Evolutionary conservation across 768 basidiomycete species (phyloP).

Genomic region (Tylopilus rubrobrunneus): DNA sequence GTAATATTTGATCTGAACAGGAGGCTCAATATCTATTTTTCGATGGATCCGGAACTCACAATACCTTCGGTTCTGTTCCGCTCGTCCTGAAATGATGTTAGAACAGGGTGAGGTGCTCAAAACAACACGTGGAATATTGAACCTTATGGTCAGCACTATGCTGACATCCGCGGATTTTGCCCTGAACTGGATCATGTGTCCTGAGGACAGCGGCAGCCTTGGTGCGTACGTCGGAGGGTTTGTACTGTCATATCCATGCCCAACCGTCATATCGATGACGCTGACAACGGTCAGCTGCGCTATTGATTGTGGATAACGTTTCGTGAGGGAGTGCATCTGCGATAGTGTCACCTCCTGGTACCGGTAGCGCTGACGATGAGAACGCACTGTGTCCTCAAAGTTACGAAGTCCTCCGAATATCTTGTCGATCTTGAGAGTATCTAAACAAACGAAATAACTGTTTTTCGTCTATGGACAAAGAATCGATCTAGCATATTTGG

Average conservation of each 20-base stretch:
- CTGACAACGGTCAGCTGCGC: slow-evolving; percentile 57
- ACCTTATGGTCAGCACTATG: slow-evolving; percentile 72
- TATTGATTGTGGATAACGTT: slow-evolving; percentile 57
- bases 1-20: slow-evolving; percentile 78
- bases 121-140: slow-evolving; percentile 13
- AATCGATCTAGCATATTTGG: background rate
- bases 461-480: slow-evolving; percentile 60
- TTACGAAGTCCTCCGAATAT: slow-evolving; percentile 69
- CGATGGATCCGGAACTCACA: background rate
- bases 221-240: slow-evolving; percentile 67
- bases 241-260: slow-evolving; percentile 64
- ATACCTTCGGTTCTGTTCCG: slow-evolving; percentile 87
- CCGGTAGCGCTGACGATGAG: background rate
- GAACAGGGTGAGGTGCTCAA: background rate
- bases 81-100: slow-evolving; percentile 53
- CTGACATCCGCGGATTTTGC: slow-evolving; percentile 42
- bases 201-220: slow-evolving; percentile 63
- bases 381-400: slow-evolving; percentile 40
- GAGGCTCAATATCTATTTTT: background rate
- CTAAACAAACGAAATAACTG: slow-evolving; percentile 75
- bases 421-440: slow-evolving; percentile 56
- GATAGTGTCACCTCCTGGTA: background rate
- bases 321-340: slow-evolving; percentile 19
- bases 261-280: slow-evolving; percentile 68
- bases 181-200: slow-evolving; percentile 84